Percentiles rank a stretch among this genome's conserved stretches.
Conservation (phyloP, 495 filamentous ascomycete species). For the Talaromyces proteolyticus region DNA sequence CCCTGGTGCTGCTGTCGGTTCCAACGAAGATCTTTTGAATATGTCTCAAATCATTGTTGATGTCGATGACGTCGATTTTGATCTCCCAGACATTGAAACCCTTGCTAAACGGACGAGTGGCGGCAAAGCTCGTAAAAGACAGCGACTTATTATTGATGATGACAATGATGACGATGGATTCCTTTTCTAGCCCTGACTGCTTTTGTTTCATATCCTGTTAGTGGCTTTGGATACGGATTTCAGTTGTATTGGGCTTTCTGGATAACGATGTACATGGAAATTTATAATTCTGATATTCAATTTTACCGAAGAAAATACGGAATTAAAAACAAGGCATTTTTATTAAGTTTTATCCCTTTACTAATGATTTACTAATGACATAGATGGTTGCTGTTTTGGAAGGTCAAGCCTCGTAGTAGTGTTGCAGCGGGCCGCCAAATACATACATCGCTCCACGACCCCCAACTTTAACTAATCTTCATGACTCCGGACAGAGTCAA, state of each 20-base stretch:
- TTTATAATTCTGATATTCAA: too few species aligned
- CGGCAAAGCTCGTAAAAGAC: slow-evolving; percentile 10
- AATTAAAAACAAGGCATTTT: too few species aligned
- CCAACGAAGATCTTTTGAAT: slow-evolving; percentile 9
- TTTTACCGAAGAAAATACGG: too few species aligned
- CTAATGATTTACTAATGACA: not conserved
- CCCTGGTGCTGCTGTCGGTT: not conserved
- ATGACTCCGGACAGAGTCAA: not conserved
- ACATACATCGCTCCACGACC: too few species aligned
- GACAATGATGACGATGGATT: slow-evolving; percentile 24
- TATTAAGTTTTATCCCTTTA: not conserved
- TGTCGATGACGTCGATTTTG: slow-evolving; percentile 11
- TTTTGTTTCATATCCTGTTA: too few species aligned
- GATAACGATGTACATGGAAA: too few species aligned
- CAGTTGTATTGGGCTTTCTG: too few species aligned
- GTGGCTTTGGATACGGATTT: too few species aligned
- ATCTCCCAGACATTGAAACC: slow-evolving; percentile 18
- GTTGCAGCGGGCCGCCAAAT: too few species aligned
- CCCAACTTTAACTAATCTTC: not conserved
- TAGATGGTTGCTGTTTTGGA: not conserved
- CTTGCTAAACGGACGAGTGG: slow-evolving; percentile 11
- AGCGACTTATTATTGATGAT: slow-evolving; percentile 20
- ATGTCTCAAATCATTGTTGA: slow-evolving; percentile 16
- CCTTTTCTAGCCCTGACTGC: slow-evolving; percentile 4
- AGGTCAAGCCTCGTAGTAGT: not conserved